phyloP scores from a whole-genome alignment of 2,329 filamentous ascomycete species.

The Neofusicoccum sp. region DNA sequence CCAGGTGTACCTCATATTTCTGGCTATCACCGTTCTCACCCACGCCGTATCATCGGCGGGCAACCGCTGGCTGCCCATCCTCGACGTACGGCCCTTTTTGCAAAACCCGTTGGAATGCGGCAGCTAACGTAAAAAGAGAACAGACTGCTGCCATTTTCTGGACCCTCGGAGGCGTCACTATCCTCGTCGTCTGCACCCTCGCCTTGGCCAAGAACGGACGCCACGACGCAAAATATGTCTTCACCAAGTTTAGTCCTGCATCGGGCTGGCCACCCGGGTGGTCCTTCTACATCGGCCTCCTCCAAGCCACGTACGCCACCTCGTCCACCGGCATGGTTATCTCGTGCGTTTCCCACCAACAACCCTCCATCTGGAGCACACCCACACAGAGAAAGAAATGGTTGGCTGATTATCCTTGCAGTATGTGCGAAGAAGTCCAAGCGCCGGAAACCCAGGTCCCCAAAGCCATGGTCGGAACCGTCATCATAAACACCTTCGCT shows the following conservation, averaged over 20 bases:
- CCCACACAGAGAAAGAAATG: too few species aligned
- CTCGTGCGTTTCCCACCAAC: conserved; percentile 58
- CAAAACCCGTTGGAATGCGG: background rate
- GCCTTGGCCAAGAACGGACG: conserved; percentile 68
- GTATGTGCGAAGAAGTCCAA: conserved; percentile 72
- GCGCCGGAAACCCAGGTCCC: conserved; percentile 66
- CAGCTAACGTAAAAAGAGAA: background rate
- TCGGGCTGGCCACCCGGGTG: conserved; percentile 70
- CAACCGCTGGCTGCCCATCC: conserved; percentile 54
- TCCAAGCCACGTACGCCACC: conserved; percentile 71
- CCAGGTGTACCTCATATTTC: conserved; percentile 50
- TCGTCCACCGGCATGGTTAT: conserved; percentile 79
- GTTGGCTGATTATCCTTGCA: conserved; percentile 28
- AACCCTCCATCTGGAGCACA: too few species aligned
- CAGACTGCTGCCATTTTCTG: conserved; percentile 71
- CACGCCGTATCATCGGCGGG: conserved; percentile 53
- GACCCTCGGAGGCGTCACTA: conserved; percentile 70
- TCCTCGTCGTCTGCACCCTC: conserved; percentile 61
- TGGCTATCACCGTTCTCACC: conserved; percentile 49
- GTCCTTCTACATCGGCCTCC: conserved; percentile 70
- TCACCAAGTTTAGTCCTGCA: conserved; percentile 65
- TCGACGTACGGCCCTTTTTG: conserved; percentile 60
- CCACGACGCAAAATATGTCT: conserved; percentile 61
- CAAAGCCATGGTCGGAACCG: conserved; percentile 68
- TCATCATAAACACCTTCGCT: conserved; percentile 64